These are phyloP conservation scores for Glycine tomentella DNA, from an alignment of 306 rosid species.

Conservation along the genomic window DNA sequence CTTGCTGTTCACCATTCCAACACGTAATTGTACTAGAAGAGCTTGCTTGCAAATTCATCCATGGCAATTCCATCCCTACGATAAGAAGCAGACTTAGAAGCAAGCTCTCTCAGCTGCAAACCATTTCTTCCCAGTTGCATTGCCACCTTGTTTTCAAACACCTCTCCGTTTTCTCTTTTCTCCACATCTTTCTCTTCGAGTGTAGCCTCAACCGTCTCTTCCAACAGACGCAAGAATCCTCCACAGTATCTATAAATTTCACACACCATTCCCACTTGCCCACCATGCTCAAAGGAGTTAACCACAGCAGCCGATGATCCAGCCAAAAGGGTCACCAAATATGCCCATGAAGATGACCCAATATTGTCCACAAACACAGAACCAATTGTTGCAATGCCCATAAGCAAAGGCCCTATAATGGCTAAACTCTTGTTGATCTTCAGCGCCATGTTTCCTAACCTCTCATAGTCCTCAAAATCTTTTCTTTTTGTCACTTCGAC, in stretches of 20 bases:
- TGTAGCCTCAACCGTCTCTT: not conserved
- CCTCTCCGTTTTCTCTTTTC: conserved; percentile 42
- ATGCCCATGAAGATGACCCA: not conserved
- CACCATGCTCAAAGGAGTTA: conserved; percentile 35
- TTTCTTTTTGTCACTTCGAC: conserved; percentile 15
- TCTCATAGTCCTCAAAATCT: conserved; percentile 25
- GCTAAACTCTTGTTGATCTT: conserved; percentile 26
- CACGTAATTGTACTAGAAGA: conserved; percentile 25
- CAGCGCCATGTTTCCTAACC: conserved; percentile 35
- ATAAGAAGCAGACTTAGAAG: conserved; percentile 32
- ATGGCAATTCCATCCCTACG: conserved; percentile 31
- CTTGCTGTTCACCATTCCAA: not conserved
- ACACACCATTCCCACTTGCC: conserved; percentile 40
- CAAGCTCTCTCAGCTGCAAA: conserved; percentile 35
- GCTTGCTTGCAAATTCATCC: conserved; percentile 47
- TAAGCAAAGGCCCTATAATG: not conserved
- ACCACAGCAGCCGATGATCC: conserved; percentile 2
- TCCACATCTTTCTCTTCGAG: conserved; percentile 20
- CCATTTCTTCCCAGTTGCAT: conserved; percentile 41
- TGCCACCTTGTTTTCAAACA: conserved; percentile 38
- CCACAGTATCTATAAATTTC: conserved; percentile 39
- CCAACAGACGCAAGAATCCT: conserved; percentile 20
- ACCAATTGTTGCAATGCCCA: conserved; percentile 18
- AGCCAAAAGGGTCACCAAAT: conserved; percentile 19
- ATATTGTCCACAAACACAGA: conserved; percentile 28